phyloP scores from a whole-genome alignment of 345 rosid genomes.

The Boechera stricta region DNA sequence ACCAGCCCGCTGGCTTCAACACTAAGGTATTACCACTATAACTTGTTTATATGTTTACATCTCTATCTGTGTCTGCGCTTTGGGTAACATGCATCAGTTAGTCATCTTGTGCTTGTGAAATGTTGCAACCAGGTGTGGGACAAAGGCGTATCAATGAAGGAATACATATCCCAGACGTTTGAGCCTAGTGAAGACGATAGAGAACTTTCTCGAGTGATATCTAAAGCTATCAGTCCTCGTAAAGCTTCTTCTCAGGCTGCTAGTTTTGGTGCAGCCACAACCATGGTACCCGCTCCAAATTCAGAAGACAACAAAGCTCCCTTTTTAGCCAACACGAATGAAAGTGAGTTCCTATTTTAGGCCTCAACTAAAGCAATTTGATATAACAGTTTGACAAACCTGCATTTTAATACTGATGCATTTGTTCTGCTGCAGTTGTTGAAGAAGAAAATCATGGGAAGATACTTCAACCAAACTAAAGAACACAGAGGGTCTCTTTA shows the following conservation, averaged over 20 bases:
- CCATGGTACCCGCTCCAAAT: conserved; percentile 57
- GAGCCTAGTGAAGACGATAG: conserved; percentile 82
- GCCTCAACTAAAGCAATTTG: neutral
- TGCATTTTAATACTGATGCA: conserved; percentile 15
- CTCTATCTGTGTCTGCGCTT: neutral
- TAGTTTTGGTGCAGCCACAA: conserved; percentile 56
- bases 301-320: conserved; percentile 50
- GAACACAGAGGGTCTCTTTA: conserved; percentile 18
- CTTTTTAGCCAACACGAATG: conserved; percentile 46
- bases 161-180: conserved; percentile 63
- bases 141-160: conserved; percentile 83
- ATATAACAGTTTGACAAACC: neutral
- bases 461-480: conserved; percentile 70
- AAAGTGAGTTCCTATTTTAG: conserved; percentile 49
- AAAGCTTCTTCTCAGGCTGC: conserved; percentile 48
- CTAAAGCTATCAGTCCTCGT: conserved; percentile 66
- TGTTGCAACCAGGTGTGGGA: conserved; percentile 51
- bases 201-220: conserved; percentile 67
- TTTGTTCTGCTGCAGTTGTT: conserved; percentile 45
- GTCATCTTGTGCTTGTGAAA: neutral
- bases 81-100: conserved; percentile 9
- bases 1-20: conserved; percentile 28
- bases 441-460: conserved; percentile 66
- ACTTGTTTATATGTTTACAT: neutral
- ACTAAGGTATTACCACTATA: conserved; percentile 29